Base-by-base conservation (phyloP, 2,329 filamentous ascomycete genomes). In the Cordyceps cicadae region DNA sequence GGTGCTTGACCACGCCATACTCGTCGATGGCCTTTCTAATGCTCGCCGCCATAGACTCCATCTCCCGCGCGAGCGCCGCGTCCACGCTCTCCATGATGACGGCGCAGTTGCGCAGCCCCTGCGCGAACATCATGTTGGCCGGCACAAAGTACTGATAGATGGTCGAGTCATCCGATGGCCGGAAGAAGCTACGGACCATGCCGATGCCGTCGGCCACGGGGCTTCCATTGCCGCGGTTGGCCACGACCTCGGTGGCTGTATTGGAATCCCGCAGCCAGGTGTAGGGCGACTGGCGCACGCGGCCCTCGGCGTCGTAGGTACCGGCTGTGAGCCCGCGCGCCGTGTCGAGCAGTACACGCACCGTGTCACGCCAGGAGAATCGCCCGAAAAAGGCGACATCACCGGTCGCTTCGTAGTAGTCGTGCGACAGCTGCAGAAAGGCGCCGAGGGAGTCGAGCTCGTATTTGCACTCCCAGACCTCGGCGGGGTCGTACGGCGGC, bases 401-500 rank as follows among this genome's bases (percentile, higher is more conserved):
- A 0, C 80, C 80, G 0, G 91, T 96, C 63, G 83, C 81, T 24
- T 84, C 79, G 74, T 89, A 84, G 76, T 96, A 97, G 68, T 94
- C 85, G 64, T 90, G 89, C 1, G 85, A 87, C 5, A 97, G 79
- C 48, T 90, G 85, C 8, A 97, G 79, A 72, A 97, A 97, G 34
- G 91, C 87, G 0, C 92, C 91, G 1, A 97, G 81, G 12, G 89
- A 93, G 76, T 97, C 92, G 51, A 97, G 85, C 75, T 97, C 93
- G 73, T 94, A 97, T 74, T 97, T 97, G 81, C 93, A 97, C 73
- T 97, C 93, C 70, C 94, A 97, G 0, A 96, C 92, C 43, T 86
- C 80, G 2, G 79, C 78, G 1, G 81, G 79, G 67, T 88, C 89
- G 29, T 89, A 87, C 32, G 79, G 74, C 0, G 91, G 89, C 77